phyloP scores from a whole-genome alignment of 805 yeast genomes.

The Metschnikowia proteae region DNA sequence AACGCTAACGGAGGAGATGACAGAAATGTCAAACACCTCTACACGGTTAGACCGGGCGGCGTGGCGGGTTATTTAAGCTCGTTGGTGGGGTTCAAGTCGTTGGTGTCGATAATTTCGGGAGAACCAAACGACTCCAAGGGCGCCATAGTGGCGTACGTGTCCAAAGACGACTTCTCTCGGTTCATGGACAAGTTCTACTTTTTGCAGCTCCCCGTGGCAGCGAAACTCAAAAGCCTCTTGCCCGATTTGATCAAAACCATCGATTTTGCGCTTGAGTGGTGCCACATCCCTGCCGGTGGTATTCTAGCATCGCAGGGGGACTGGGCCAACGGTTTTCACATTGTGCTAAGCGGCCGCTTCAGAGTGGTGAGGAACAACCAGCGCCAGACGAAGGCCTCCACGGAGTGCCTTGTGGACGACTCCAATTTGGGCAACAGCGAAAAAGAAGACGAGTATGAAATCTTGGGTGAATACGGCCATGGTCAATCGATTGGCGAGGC shows the following conservation, averaged over 20 bases:
- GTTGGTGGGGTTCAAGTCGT: conserved; percentile 72
- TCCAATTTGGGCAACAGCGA: conserved; percentile 10
- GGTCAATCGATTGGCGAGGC: conserved; percentile 95
- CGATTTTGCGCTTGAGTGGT: conserved; percentile 94
- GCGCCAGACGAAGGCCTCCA: conserved; percentile 9
- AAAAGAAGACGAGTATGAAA: conserved; percentile 25
- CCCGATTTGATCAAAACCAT: conserved; percentile 66
- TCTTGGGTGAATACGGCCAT: conserved; percentile 80
- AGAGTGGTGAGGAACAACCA: conserved; percentile 48
- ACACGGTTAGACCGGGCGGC: conserved; percentile 70
- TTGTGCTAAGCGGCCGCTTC: conserved; percentile 84
- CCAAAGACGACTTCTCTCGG: conserved; percentile 58
- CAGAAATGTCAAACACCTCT: conserved; percentile 34
- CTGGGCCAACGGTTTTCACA: conserved; percentile 84
- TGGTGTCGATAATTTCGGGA: conserved; percentile 49
- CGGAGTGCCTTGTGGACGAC: conserved; percentile 21
- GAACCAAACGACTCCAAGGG: conserved; percentile 26
- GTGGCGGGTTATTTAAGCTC: conserved; percentile 85
- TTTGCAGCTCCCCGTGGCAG: conserved; percentile 75
- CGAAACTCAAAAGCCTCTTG: conserved; percentile 60
- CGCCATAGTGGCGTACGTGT: conserved; percentile 59
- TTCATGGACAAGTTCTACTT: conserved; percentile 73
- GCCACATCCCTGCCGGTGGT: conserved; percentile 84
- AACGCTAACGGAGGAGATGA: not conserved
- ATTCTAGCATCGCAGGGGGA: conserved; percentile 78